These are phyloP conservation scores for Neospora caninum DNA, from an alignment of 169 alveolate species.

Conservation along the genomic window DNA sequence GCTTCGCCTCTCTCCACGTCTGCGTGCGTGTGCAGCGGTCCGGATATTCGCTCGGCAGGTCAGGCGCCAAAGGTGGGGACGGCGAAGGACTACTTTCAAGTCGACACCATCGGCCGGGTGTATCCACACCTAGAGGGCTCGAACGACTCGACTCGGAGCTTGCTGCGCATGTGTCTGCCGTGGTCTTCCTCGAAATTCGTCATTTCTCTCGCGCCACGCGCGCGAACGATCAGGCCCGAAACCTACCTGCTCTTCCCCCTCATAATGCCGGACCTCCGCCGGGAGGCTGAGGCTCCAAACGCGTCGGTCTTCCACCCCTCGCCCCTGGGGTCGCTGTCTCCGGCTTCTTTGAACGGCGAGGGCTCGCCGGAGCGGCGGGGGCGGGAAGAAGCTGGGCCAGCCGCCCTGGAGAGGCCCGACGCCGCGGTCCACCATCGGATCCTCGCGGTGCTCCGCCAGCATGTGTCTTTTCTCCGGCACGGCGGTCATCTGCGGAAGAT, in stretches of 20 bases:
- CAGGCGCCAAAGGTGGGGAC: slow-evolving; percentile 6
- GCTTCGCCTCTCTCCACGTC: not conserved
- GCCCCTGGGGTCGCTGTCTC: not conserved
- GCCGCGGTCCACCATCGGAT: not conserved
- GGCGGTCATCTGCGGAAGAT: slow-evolving; percentile 34
- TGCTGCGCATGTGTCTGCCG: slow-evolving; percentile 29
- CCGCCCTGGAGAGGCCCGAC: not conserved
- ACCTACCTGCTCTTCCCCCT: slow-evolving; percentile 21
- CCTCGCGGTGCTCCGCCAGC: slow-evolving; percentile 27
- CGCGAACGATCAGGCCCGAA: slow-evolving; percentile 11
- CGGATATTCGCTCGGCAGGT: not conserved
- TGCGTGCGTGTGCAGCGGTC: not conserved
- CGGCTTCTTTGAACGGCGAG: not conserved
- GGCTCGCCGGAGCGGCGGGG: not conserved
- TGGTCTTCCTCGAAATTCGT: slow-evolving; percentile 18
- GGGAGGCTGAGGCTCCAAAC: too few species aligned
- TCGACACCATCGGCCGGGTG: slow-evolving; percentile 12
- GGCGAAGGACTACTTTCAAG: slow-evolving; percentile 6
- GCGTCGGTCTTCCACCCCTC: too few species aligned
- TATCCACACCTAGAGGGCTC: not conserved
- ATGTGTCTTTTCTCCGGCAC: not conserved
- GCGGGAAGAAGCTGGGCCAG: not conserved
- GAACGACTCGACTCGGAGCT: not conserved
- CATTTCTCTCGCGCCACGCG: not conserved
- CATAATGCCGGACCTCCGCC: not conserved